Conservation (phyloP, 805 yeast species). For the Yarrowia sp. region DNA sequence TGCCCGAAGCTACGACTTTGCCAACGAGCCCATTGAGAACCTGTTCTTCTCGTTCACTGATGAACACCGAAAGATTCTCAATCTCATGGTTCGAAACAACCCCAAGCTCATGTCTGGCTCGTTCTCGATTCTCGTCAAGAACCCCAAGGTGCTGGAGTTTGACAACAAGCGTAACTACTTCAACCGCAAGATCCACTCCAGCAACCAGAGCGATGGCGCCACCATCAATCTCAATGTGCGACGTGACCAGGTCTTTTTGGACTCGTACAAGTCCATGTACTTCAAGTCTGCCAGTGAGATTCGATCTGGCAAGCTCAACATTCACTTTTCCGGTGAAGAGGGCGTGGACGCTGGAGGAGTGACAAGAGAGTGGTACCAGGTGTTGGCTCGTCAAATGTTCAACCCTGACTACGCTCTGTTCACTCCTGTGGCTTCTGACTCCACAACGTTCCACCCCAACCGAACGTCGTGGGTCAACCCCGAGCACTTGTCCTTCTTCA, state of each 20-base stretch:
- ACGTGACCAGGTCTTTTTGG: slow-evolving; percentile 88
- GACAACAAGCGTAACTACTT: slow-evolving; percentile 90
- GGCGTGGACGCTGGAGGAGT: slow-evolving; percentile 99
- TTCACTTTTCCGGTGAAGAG: slow-evolving; percentile 86
- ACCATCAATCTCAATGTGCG: slow-evolving; percentile 65
- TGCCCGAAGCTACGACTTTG: slow-evolving; percentile 58
- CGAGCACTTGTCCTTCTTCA: slow-evolving; percentile 87
- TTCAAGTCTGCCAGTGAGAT: slow-evolving; percentile 75
- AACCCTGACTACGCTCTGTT: slow-evolving; percentile 93
- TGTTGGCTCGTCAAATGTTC: slow-evolving; percentile 88
- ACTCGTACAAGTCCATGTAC: slow-evolving; percentile 79
- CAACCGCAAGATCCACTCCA: slow-evolving; percentile 61
- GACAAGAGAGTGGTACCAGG: slow-evolving; percentile 97
- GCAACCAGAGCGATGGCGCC: slow-evolving; percentile 38
- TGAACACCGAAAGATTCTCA: slow-evolving; percentile 80
- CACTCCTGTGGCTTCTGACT: slow-evolving; percentile 85
- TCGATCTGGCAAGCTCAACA: slow-evolving; percentile 67
- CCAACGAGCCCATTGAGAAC: slow-evolving; percentile 71
- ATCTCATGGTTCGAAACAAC: slow-evolving; percentile 86
- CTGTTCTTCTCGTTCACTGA: slow-evolving; percentile 84
- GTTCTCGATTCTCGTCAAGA: slow-evolving; percentile 80
- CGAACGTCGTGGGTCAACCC: slow-evolving; percentile 90
- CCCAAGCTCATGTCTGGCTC: slow-evolving; percentile 96
- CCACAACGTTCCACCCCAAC: slow-evolving; percentile 93
- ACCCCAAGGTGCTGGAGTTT: slow-evolving; percentile 86